Base-by-base conservation (phyloP, 177 flowering plant genomes). In the Vitis hybrid region DNA sequence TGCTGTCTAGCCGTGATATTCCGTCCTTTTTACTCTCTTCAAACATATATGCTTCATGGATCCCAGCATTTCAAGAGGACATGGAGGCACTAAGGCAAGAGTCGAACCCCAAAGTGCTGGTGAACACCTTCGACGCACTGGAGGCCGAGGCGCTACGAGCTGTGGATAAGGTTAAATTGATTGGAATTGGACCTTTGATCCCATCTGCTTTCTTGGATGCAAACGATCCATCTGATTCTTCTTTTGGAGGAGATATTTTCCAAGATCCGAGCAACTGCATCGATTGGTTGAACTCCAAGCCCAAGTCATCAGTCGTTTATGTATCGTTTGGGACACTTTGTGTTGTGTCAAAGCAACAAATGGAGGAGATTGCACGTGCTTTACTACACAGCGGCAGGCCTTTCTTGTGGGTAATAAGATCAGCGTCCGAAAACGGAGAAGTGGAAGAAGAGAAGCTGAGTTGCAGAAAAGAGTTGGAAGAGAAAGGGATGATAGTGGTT, bases 101-200 rank as follows among this genome's bases (percentile, higher is more conserved):
- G 26, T 12, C 50, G 3, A 72, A 59, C 3, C 77, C 79, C 2
- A 76, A 22, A 18, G 74, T 89, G 0, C 78, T 89, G 0, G 81
- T 87, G 0, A 89, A 89, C 74, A 80, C 88, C 0, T 89, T 86
- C 60, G 84, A 85, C 51, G 85, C 73, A 0, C 55, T 89, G 10
- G 96, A 89, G 74, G 33, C 64, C 0, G 80, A 84, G 1, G 81
- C 85, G 0, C 18, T 89, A 2, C 69, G 26, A 29, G 80, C 81
- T 3, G 22, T 79, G 14, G 75, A 78, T 2, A 66, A 60, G 48
- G 31, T 75, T 10, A 69, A 78, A 2, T 1, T 87, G 65, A 64
- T 77, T 1, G 75, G 73, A 2, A 70, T 91, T 4, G 97, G 97
- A 8, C 97, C 97, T 13, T 67, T 89, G 75, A 62, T 80, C 62